These are phyloP conservation scores for Globisporangium nodosum DNA, from an alignment of 352 stramenopile species.

Conservation along the genomic window DNA sequence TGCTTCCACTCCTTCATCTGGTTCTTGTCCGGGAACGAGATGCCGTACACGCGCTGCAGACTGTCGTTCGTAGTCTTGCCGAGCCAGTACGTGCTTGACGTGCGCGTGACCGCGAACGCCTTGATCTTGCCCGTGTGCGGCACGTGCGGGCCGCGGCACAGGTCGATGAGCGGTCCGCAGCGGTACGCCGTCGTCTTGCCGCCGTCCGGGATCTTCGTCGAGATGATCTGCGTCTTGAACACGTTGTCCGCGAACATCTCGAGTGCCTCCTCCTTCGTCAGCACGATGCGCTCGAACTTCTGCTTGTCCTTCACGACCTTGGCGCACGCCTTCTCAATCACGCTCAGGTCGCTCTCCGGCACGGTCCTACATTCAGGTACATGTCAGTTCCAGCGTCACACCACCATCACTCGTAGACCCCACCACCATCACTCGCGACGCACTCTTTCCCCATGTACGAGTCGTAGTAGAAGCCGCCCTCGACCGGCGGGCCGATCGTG, in stretches of 20 bases:
- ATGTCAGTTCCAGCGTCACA: neutral
- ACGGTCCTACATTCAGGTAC: conserved; percentile 27
- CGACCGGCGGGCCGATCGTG: conserved; percentile 94
- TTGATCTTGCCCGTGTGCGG: conserved; percentile 93
- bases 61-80: conserved; percentile 95
- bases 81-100: conserved; percentile 96
- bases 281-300: conserved; percentile 89
- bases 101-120: conserved; percentile 92
- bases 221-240: conserved; percentile 95
- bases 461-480: conserved; percentile 99
- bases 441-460: conserved; percentile 95
- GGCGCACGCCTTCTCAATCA: conserved; percentile 88
- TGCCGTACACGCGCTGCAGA: conserved; percentile 96
- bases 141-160: conserved; percentile 96
- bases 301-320: conserved; percentile 97
- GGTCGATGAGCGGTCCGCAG: conserved; percentile 96
- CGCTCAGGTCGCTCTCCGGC: conserved; percentile 74
- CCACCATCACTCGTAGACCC: neutral
- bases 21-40: conserved; percentile 90
- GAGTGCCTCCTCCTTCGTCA: conserved; percentile 97
- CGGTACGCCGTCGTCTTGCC: conserved; percentile 96
- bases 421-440: conserved; percentile 2
- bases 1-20: conserved; percentile 86
- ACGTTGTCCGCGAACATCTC: conserved; percentile 90
- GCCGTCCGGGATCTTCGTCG: conserved; percentile 97